Conservation (phyloP, 2,329 filamentous ascomycete species). For the Eutypella sp. region DNA sequence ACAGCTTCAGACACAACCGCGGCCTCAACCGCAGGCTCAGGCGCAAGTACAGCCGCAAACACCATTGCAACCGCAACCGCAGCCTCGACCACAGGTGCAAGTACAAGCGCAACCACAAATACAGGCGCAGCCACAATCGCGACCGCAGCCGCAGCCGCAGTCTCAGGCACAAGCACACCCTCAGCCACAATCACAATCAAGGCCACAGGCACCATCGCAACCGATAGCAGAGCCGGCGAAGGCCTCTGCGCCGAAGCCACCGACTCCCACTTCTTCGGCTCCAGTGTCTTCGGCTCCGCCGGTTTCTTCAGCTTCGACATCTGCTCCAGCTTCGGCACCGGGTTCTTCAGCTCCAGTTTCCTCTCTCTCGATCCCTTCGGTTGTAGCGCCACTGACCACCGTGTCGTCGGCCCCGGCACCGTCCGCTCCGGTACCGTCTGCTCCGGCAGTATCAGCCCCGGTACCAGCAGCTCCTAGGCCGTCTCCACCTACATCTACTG, state of each 20-base stretch:
- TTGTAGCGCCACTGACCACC: background rate
- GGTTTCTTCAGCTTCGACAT: background rate
- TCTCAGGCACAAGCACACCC: no score
- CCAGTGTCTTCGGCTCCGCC: background rate
- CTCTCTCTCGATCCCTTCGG: no score
- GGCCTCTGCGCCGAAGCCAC: background rate
- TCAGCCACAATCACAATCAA: background rate
- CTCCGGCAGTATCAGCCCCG: background rate
- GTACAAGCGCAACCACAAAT: no score
- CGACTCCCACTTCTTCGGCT: background rate
- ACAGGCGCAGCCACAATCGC: background rate
- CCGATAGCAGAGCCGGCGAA: background rate
- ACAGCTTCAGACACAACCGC: no score
- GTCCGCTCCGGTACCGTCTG: background rate
- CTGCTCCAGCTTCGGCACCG: background rate
- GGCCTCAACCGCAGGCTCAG: no score
- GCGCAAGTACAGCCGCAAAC: no score
- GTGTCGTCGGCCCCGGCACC: no score
- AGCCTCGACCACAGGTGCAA: no score
- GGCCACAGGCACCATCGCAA: background rate
- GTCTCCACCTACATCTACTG: background rate
- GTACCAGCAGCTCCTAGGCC: slow-evolving; percentile 8
- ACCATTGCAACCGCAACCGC: no score
- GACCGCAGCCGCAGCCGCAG: background rate
- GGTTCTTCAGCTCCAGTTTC: background rate